These are phyloP conservation scores for Exophiala lecanii-corni DNA, from an alignment of 2,329 filamentous ascomycete species.

Conservation along the genomic window DNA sequence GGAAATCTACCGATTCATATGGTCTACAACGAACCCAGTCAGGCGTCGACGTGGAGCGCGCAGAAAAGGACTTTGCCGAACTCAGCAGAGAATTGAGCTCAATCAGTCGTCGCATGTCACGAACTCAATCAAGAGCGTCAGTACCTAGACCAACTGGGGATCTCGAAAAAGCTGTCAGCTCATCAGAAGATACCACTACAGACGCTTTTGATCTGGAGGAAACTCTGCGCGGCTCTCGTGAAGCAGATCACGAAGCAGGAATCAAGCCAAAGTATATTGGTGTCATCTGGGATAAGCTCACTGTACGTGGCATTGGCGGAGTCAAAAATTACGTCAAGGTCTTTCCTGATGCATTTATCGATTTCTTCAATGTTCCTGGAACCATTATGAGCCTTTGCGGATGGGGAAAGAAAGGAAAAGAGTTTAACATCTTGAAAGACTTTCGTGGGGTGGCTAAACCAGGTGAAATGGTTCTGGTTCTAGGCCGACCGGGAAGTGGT, in stretches of 20 bases:
- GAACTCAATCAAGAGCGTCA: slow-evolving; percentile 30
- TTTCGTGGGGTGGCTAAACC: slow-evolving; percentile 66
- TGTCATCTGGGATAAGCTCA: slow-evolving; percentile 73
- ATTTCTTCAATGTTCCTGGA: slow-evolving; percentile 70
- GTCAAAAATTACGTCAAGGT: slow-evolving; percentile 68
- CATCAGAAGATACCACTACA: slow-evolving; percentile 42
- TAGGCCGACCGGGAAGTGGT: slow-evolving; percentile 70
- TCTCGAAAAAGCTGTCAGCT: slow-evolving; percentile 53
- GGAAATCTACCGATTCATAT: slow-evolving; percentile 28
- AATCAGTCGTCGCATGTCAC: slow-evolving; percentile 34
- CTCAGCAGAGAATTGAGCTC: slow-evolving; percentile 38
- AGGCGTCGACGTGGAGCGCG: slow-evolving; percentile 44
- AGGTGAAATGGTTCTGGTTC: slow-evolving; percentile 83
- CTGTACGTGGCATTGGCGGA: slow-evolving; percentile 70
- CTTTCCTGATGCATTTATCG: slow-evolving; percentile 71
- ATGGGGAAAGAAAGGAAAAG: slow-evolving; percentile 60
- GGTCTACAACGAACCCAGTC: slow-evolving; percentile 32
- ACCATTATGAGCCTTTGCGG: slow-evolving; percentile 62
- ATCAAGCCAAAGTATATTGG: slow-evolving; percentile 75
- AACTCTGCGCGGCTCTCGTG: slow-evolving; percentile 65
- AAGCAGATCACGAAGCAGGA: slow-evolving; percentile 68
- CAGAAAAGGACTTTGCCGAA: slow-evolving; percentile 41
- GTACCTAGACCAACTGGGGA: slow-evolving; percentile 38
- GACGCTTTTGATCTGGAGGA: slow-evolving; percentile 71
- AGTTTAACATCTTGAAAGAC: slow-evolving; percentile 68